Evolutionary conservation across 257 asterid genomes (phyloP).

Genomic region (Solanum etuberosum): DNA sequence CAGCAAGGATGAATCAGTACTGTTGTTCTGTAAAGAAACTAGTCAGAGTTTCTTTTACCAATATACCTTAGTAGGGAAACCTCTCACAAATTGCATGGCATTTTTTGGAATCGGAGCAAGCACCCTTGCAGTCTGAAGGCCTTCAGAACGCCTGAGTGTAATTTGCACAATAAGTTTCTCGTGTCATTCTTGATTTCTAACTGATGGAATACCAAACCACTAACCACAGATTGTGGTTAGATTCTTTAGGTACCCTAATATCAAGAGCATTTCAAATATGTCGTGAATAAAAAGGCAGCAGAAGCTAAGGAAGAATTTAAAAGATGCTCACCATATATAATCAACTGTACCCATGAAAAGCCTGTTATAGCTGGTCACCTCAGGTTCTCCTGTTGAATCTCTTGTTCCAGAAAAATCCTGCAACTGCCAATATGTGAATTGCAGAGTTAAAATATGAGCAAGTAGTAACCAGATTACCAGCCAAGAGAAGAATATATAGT

Average conservation of each 20-base stretch:
- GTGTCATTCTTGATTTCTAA: background rate
- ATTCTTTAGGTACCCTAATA: background rate
- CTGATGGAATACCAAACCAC: background rate
- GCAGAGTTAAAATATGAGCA: background rate
- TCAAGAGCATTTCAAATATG: background rate
- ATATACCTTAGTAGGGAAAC: conserved; percentile 90
- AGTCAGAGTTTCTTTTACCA: background rate
- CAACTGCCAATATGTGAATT: conserved; percentile 1
- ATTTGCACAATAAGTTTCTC: background rate
- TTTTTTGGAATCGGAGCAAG: conserved; percentile 90
- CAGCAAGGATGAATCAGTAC: background rate
- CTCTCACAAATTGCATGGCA: conserved; percentile 74
- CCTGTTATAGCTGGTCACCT: conserved; percentile 76
- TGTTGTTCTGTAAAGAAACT: background rate
- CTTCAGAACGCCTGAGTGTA: conserved; percentile 67
- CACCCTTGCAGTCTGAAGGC: conserved; percentile 64
- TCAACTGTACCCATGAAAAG: conserved; percentile 86
- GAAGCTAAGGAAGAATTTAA: background rate
- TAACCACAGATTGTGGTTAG: background rate
- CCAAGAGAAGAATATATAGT: background rate
- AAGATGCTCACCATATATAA: conserved; percentile 74
- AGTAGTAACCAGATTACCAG: background rate
- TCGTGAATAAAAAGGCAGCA: background rate
- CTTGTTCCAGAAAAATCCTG: conserved; percentile 58
- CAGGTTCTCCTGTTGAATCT: conserved; percentile 80